These are phyloP conservation scores for Omphalotus guepiniiformis DNA, from an alignment of 768 basidiomycete genomes.

Conservation along the genomic window DNA sequence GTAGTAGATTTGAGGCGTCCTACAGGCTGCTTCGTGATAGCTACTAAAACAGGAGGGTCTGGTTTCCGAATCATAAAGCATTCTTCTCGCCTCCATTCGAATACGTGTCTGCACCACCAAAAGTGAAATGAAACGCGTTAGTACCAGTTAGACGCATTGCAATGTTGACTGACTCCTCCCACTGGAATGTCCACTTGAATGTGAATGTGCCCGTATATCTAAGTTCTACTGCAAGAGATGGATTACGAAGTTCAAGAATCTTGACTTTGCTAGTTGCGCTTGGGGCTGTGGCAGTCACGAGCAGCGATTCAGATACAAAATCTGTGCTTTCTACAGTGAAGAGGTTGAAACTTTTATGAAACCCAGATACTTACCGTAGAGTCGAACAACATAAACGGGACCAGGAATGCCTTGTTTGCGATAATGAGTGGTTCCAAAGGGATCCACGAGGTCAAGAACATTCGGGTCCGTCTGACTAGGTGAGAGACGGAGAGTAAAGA, in stretches of 20 bases:
- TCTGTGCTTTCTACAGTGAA: slow-evolving; percentile 37
- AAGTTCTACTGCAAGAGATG: slow-evolving; percentile 63
- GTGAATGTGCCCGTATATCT: slow-evolving; percentile 69
- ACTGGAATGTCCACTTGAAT: slow-evolving; percentile 76
- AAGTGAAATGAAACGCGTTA: background rate
- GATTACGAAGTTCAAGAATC: slow-evolving; percentile 73
- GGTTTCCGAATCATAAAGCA: slow-evolving; percentile 83
- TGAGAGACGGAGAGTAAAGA: slow-evolving; percentile 72
- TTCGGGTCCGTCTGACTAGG: slow-evolving; percentile 54
- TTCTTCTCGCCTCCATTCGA: slow-evolving; percentile 83
- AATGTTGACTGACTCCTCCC: slow-evolving; percentile 74
- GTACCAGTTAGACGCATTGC: background rate
- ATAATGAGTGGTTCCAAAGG: slow-evolving; percentile 59
- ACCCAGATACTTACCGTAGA: slow-evolving; percentile 49
- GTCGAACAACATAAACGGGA: slow-evolving; percentile 56
- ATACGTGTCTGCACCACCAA: slow-evolving; percentile 54
- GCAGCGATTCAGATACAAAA: slow-evolving; percentile 65
- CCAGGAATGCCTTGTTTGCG: slow-evolving; percentile 62
- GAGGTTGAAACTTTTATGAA: background rate
- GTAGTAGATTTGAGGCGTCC: slow-evolving; percentile 59
- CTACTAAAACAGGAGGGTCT: slow-evolving; percentile 81
- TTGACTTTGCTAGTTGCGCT: slow-evolving; percentile 66
- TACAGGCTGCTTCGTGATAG: slow-evolving; percentile 70
- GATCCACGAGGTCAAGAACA: slow-evolving; percentile 68
- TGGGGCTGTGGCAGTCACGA: slow-evolving; percentile 64